Base-by-base conservation (phyloP, 2,329 filamentous ascomycete genomes). In the Lachnellula willkommii region DNA sequence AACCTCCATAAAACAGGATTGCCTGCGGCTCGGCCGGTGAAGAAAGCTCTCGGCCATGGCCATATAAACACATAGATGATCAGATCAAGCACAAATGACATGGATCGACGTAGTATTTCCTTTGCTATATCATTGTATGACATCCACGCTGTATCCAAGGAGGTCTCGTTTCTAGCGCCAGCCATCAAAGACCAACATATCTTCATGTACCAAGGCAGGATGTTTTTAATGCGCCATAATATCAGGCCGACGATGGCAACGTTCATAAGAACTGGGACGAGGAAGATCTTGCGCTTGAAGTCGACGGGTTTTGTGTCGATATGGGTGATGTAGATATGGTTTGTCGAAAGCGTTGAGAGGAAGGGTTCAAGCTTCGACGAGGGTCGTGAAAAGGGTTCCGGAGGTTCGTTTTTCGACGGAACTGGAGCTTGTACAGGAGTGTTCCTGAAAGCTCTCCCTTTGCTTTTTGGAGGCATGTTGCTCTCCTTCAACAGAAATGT, bases 261-360 rank as follows among this genome's bases (percentile, higher is more conserved):
- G 72, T 96, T 96, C 73, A 96, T 83, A 17, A 84, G 71, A 17
- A 90, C 78, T 15, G 92, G 90, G 1, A 96, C 84, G 48, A 84
- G 66, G 73, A 96, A 96, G 66, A 95, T 87, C 67, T 89, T 88
- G 69, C 82, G 82, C 74, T 96, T 96, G 73, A 92, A 83, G 28
- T 79, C 77, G 20, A 74, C 72, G 0, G 85, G 84, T 59, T 87
- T 84, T 58, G 73, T 75, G 77, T 96, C 92, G 72, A 95, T 77
- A 75, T 96, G 91, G 32, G 87, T 79, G 66, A 96, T 81, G 79
- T 96, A 96, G 69, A 95, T 80, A 71, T 89, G 83, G 54, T 80
- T 74, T 54, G 80, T 77, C 56, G 84, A 80, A 57, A 96, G 84
- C 45, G 77, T 79, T 37, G 80, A 74, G 67, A 88, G 78, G 69